Conservation (phyloP, 148 eudicot species). For the Gaultheria prostrata region DNA sequence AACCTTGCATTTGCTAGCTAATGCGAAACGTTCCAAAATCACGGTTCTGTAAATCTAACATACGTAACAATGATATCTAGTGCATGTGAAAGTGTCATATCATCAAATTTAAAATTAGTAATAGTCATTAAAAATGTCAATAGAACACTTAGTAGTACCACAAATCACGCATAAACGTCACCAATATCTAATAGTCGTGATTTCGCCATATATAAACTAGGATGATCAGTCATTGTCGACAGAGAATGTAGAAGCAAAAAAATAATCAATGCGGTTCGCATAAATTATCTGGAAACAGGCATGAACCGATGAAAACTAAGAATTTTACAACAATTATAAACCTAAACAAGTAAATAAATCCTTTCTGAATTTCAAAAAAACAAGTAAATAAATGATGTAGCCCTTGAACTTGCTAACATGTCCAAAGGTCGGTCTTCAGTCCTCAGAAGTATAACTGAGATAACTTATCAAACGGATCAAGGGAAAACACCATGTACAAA, state of each 20-base stretch:
- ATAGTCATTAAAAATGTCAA: neutral
- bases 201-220: neutral
- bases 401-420: too few species aligned
- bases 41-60: neutral
- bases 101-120: neutral
- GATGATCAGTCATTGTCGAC: neutral
- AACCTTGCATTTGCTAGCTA: neutral
- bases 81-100: neutral
- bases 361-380: too few species aligned
- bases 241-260: neutral
- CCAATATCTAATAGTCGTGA: neutral
- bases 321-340: neutral
- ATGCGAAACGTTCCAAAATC: neutral
- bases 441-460: too few species aligned
- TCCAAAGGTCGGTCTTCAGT: too few species aligned
- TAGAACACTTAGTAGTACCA: neutral
- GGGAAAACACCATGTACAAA: too few species aligned
- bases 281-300: neutral
- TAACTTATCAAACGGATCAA: too few species aligned
- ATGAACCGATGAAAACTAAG: neutral
- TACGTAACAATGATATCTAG: neutral
- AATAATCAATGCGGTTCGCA: neutral
- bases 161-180: neutral
- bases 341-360: neutral
- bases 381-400: too few species aligned